Evolutionary conservation across 2,329 filamentous ascomycete genomes (phyloP).

Genomic region (Thyridium curvatum): DNA sequence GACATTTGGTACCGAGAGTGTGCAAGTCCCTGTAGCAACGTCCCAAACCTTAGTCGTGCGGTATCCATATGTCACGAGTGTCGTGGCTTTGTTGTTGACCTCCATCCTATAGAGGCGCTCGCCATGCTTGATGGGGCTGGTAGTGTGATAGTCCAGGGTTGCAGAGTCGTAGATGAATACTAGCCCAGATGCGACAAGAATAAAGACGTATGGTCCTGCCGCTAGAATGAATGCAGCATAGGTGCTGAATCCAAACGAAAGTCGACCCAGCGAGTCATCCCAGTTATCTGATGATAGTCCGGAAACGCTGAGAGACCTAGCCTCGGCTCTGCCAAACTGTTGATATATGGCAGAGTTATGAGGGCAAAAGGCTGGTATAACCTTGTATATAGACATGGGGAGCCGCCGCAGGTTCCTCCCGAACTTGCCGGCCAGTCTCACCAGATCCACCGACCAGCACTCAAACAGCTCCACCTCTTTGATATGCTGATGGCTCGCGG

Average conservation of each 20-base stretch:
- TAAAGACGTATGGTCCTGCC: too few species aligned
- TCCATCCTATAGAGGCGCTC: conserved; percentile 10
- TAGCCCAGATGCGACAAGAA: too few species aligned
- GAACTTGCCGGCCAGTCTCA: conserved; percentile 28
- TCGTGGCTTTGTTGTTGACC: conserved; percentile 9
- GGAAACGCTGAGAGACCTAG: conserved; percentile 6
- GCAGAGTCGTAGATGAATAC: too few species aligned
- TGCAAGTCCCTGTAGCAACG: conserved; percentile 12
- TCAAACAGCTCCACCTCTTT: conserved; percentile 17
- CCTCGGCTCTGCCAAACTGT: conserved; percentile 18
- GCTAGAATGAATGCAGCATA: too few species aligned
- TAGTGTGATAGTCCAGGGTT: not conserved
- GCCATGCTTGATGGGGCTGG: conserved; percentile 9
- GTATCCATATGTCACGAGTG: conserved; percentile 14
- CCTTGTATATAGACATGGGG: conserved; percentile 26
- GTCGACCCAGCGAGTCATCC: conserved; percentile 17
- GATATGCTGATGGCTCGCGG: conserved; percentile 4
- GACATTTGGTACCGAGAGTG: conserved; percentile 10
- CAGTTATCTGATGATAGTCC: conserved; percentile 11
- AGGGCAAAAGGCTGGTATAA: conserved; percentile 32
- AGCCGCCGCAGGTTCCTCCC: conserved; percentile 14
- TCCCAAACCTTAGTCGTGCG: conserved; percentile 14
- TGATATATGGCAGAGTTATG: conserved; percentile 22
- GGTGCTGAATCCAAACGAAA: conserved; percentile 3
- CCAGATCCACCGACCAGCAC: conserved; percentile 25